phyloP scores from a whole-genome alignment of 225 moss, liverwort and hornwort species.

The Marchantia paleacea region DNA sequence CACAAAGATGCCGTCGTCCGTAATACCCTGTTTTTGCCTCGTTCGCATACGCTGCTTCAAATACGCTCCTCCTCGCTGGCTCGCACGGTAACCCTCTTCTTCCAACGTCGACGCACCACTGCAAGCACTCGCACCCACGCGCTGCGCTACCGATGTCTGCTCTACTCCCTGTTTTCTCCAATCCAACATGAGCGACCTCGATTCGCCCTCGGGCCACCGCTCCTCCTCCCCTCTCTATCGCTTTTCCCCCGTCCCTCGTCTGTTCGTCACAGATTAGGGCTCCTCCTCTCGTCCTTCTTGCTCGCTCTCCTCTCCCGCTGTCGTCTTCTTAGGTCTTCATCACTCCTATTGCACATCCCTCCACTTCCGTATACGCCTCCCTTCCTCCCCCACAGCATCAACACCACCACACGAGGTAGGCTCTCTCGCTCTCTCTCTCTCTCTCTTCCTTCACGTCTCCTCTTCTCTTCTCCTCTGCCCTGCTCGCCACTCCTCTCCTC shows the following conservation, averaged over 20 bases:
- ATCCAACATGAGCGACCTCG: slow-evolving; percentile 52
- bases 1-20: slow-evolving; percentile 32
- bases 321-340: slow-evolving; percentile 18
- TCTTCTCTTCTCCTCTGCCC: background rate
- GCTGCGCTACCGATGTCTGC: slow-evolving; percentile 25
- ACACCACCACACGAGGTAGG: background rate
- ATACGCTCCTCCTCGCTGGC: slow-evolving; percentile 19
- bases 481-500: background rate
- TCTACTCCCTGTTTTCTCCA: slow-evolving; percentile 49
- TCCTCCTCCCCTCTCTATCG: slow-evolving; percentile 5
- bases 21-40: slow-evolving; percentile 18
- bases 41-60: slow-evolving; percentile 37
- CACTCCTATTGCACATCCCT: slow-evolving; percentile 10
- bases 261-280: background rate
- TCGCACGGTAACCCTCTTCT: slow-evolving; percentile 18
- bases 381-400: background rate
- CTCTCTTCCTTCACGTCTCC: background rate
- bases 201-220: slow-evolving; percentile 27
- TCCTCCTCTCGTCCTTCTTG: background rate
- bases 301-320: background rate
- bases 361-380: background rate
- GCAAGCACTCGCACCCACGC: slow-evolving; percentile 14
- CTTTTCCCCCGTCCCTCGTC: background rate
- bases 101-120: slow-evolving; percentile 12
- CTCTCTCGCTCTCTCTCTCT: background rate